A percentile compares a stretch with the other conserved stretches of the same genome.
Evolutionary conservation across 352 stramenopile species (phyloP).

Genomic region (Phytophthora sansomeana): DNA sequence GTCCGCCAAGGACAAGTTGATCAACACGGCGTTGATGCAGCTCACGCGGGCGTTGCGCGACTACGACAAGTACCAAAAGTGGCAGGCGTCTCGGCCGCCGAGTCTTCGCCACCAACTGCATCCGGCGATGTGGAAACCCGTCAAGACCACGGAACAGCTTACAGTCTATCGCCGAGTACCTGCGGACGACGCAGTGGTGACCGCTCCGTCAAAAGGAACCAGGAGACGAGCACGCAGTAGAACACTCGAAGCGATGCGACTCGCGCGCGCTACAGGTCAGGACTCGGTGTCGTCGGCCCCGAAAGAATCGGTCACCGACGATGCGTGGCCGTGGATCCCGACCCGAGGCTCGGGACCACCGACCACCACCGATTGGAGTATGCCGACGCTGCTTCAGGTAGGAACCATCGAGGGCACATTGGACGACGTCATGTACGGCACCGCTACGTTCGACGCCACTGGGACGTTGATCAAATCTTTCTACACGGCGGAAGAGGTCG

Average conservation of each 20-base stretch:
- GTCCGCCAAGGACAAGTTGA: slow-evolving; percentile 32
- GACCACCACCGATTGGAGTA: slow-evolving; percentile 31
- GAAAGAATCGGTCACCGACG: slow-evolving; percentile 27
- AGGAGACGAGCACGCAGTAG: slow-evolving; percentile 40
- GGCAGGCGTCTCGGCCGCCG: slow-evolving; percentile 40
- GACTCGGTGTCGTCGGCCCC: slow-evolving; percentile 31
- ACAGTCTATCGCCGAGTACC: slow-evolving; percentile 46
- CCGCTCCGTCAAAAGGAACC: slow-evolving; percentile 15
- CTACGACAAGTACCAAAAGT: slow-evolving; percentile 48
- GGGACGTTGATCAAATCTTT: slow-evolving; percentile 41
- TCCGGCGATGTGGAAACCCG: slow-evolving; percentile 46
- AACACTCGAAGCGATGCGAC: slow-evolving; percentile 34
- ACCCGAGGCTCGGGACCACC: slow-evolving; percentile 17
- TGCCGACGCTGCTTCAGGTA: slow-evolving; percentile 48
- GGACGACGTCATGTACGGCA: slow-evolving; percentile 62
- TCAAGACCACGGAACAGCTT: slow-evolving; percentile 55
- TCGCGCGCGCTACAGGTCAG: slow-evolving; percentile 12
- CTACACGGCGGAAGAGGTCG: slow-evolving; percentile 41
- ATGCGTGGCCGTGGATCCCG: slow-evolving; percentile 19
- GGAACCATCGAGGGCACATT: slow-evolving; percentile 54
- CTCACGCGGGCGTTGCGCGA: slow-evolving; percentile 43
- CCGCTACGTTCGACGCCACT: slow-evolving; percentile 30
- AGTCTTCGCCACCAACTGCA: slow-evolving; percentile 50
- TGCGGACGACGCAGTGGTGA: slow-evolving; percentile 26
- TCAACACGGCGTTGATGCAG: slow-evolving; percentile 40